Evolutionary conservation across 805 yeast genomes (phyloP).

Genomic region (Kuraishia piskuri): DNA sequence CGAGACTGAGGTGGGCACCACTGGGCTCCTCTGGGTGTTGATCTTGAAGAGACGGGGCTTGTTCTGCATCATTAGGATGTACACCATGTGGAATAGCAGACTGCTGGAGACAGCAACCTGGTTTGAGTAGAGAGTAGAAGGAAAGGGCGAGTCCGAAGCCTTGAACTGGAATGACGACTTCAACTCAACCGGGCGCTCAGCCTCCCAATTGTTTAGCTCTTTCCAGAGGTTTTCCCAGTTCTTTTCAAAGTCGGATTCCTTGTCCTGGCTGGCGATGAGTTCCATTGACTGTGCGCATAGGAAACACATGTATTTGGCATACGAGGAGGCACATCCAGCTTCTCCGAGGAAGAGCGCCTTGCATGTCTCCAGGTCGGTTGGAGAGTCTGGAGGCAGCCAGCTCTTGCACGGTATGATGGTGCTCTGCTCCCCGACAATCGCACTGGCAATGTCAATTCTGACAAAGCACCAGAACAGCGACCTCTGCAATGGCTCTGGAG

Average conservation of each 20-base stretch:
- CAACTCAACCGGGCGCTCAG: conserved; percentile 25
- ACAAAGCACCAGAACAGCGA: conserved; percentile 37
- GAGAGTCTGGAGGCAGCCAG: conserved; percentile 21
- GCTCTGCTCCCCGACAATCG: conserved; percentile 26
- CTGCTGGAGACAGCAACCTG: conserved; percentile 28
- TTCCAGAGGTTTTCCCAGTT: conserved; percentile 33
- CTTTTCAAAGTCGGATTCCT: conserved; percentile 20
- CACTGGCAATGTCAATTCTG: conserved; percentile 30
- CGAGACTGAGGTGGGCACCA: neutral
- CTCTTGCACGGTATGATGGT: conserved; percentile 23
- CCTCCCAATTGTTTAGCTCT: conserved; percentile 29
- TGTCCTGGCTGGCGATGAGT: conserved; percentile 19
- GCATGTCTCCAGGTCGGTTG: conserved; percentile 7
- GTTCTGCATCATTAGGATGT: conserved; percentile 28
- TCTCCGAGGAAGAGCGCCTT: conserved; percentile 12
- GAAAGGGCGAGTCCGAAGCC: conserved; percentile 23
- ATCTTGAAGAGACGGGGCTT: conserved; percentile 28
- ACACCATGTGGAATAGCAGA: conserved; percentile 29
- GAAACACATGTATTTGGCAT: conserved; percentile 28
- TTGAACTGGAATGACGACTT: conserved; percentile 21
- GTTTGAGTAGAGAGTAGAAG: conserved; percentile 25
- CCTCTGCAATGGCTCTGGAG: conserved; percentile 23
- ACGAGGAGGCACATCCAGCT: conserved; percentile 10
- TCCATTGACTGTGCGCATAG: conserved; percentile 27
- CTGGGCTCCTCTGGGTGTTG: neutral